These are phyloP conservation scores for Pestalotiopsis sp. DNA, from an alignment of 2,329 filamentous ascomycete species.

Conservation along the genomic window DNA sequence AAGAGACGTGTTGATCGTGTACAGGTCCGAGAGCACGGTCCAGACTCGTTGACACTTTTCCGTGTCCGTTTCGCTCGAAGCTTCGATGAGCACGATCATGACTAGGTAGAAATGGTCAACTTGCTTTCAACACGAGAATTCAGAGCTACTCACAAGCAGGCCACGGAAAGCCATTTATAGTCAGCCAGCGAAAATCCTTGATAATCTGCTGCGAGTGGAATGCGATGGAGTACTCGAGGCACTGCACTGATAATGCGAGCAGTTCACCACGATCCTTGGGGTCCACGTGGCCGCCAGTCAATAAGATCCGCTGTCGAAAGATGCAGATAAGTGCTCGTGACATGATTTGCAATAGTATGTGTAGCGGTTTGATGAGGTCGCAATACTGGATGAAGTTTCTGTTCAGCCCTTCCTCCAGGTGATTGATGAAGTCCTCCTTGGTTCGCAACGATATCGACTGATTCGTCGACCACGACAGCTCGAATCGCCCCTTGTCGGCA, in stretches of 20 bases:
- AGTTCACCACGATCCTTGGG: neutral
- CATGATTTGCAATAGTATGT: constrained; percentile 6
- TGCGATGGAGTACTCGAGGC: neutral
- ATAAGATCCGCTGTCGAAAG: constrained; percentile 3
- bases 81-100: constrained; percentile 2
- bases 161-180: constrained; percentile 1
- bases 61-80: neutral
- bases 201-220: neutral
- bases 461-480: constrained; percentile 4
- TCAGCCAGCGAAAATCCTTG: neutral
- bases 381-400: constrained; percentile 6
- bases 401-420: neutral
- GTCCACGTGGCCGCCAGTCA: neutral
- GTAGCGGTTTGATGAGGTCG: constrained; percentile 11
- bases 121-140: neutral
- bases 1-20: neutral
- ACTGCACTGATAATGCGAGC: neutral
- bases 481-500: neutral
- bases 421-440: constrained; percentile 5
- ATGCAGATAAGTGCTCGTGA: neutral
- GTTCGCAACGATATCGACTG: neutral
- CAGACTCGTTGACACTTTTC: neutral
- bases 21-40: neutral
- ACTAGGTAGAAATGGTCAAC: neutral
- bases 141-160: neutral